A percentile compares a stretch with the other conserved stretches of the same genome.
Conservation (phyloP, 2,329 filamentous ascomycete genomes). For the Ascochyta pisi region DNA sequence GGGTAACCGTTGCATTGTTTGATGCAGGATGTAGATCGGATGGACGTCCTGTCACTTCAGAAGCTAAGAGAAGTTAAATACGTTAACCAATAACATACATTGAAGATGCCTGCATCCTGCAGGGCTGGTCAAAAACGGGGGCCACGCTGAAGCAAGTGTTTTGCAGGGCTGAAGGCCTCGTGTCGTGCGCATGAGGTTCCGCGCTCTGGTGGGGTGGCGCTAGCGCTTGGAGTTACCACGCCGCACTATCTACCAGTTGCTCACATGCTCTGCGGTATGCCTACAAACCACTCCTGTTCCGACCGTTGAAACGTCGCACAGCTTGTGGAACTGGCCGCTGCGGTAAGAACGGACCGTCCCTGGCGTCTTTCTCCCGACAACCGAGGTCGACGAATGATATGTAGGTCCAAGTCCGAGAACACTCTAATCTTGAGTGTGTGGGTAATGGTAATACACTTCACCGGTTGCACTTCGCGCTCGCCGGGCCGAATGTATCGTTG, state of each 20-base stretch:
- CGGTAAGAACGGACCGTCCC: neutral
- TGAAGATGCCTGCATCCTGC: conserved; percentile 12
- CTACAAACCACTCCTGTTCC: neutral
- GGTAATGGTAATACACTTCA: neutral
- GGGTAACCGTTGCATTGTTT: conserved; percentile 7
- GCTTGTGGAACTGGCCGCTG: neutral
- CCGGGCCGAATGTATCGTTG: conserved; percentile 19
- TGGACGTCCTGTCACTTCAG: conserved; percentile 18
- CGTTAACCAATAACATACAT: conserved; percentile 3
- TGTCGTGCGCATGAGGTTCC: conserved; percentile 5
- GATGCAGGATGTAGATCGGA: conserved; percentile 14
- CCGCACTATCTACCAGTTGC: neutral
- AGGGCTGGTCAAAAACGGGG: conserved; percentile 20
- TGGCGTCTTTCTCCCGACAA: neutral
- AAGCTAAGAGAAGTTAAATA: neutral
- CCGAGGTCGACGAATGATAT: neutral
- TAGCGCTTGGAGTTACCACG: conserved; percentile 1
- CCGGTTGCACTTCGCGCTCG: conserved; percentile 16
- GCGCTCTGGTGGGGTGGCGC: conserved; percentile 8
- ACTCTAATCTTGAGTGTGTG: neutral
- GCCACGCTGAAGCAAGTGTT: conserved; percentile 18
- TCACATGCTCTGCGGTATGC: neutral
- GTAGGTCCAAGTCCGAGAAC: neutral
- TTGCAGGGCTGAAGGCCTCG: conserved; percentile 15
- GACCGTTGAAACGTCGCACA: conserved; percentile 2